Evolutionary conservation across 2,329 filamentous ascomycete species (phyloP).

Genomic region (Nemania serpens): DNA sequence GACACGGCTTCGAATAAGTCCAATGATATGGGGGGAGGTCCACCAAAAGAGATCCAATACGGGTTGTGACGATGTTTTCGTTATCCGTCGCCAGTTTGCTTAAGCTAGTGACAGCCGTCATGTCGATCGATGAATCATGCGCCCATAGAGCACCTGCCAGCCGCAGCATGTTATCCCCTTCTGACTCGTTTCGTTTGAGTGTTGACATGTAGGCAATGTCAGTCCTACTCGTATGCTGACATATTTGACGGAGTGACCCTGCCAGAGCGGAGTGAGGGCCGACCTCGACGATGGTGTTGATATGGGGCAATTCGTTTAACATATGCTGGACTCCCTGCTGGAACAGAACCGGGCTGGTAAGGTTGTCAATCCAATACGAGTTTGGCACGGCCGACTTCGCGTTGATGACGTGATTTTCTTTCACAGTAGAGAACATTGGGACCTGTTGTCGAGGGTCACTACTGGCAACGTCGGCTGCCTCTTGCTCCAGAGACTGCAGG

Average conservation of each 20-base stretch:
- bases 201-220: neutral
- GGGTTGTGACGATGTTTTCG: neutral
- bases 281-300: constrained; percentile 19
- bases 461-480: no score
- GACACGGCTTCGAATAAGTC: neutral
- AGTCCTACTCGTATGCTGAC: neutral
- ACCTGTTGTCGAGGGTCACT: no score
- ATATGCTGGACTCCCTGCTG: neutral
- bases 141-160: constrained; percentile 16
- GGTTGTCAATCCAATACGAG: no score
- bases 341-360: neutral
- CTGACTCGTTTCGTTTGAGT: neutral
- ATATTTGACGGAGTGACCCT: constrained; percentile 15
- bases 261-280: constrained; percentile 20
- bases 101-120: no score
- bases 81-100: neutral
- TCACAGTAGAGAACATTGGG: no score
- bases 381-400: no score
- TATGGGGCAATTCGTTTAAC: neutral
- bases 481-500: no score
- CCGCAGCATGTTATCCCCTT: neutral
- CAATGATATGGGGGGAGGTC: constrained; percentile 23
- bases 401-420: neutral
- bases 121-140: neutral
- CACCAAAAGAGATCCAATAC: neutral